A percentile compares a stretch with the other conserved stretches of the same genome.
Conservation (phyloP, 2,329 filamentous ascomycete genomes). For the Lachnellula arida region DNA sequence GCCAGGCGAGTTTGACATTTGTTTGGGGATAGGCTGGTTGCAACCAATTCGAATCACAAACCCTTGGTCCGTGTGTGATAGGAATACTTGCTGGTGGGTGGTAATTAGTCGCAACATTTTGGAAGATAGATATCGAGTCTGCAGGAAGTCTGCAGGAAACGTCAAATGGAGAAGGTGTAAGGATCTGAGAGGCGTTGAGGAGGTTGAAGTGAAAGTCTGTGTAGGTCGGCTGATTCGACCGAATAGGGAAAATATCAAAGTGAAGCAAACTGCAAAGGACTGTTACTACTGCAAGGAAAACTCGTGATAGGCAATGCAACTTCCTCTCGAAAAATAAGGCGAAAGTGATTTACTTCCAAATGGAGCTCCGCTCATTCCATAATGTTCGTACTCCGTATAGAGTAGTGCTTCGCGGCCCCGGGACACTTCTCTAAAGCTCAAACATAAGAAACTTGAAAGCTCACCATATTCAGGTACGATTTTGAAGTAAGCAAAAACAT, state of each 20-base stretch:
- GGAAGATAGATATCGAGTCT: background rate
- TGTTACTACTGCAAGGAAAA: background rate
- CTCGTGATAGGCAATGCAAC: background rate
- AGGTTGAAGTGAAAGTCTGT: constrained; percentile 9
- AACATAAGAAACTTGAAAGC: background rate
- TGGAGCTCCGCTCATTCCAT: background rate
- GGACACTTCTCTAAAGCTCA: constrained; percentile 2
- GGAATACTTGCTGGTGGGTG: background rate
- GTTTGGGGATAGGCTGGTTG: constrained; percentile 16
- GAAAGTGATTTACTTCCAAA: background rate
- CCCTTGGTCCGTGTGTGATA: constrained; percentile 17
- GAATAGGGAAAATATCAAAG: background rate
- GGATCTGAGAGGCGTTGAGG: background rate
- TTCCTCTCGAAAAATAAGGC: too few species aligned
- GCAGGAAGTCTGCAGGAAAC: background rate
- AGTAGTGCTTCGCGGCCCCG: background rate
- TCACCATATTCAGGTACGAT: constrained; percentile 16
- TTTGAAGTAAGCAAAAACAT: background rate
- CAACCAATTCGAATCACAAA: constrained; percentile 9
- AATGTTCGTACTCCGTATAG: background rate
- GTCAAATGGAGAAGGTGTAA: background rate
- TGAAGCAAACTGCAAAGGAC: constrained; percentile 1
- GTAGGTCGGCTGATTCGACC: constrained; percentile 2
- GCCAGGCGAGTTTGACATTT: constrained; percentile 12
- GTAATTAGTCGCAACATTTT: background rate